These are phyloP conservation scores for Pseudocohnilembus persalinus DNA, from an alignment of 169 alveolate genomes.

Conservation along the genomic window DNA sequence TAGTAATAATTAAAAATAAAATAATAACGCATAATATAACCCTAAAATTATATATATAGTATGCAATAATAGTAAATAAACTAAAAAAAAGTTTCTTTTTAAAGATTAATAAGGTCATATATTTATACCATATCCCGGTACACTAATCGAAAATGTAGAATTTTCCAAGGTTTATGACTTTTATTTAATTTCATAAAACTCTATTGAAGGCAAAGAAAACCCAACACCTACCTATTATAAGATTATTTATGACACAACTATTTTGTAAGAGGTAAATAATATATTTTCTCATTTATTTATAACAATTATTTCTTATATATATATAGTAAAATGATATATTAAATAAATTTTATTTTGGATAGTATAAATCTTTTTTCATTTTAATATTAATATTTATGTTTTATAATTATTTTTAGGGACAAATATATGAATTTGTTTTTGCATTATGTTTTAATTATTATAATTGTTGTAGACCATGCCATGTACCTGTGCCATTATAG, in stretches of 20 bases:
- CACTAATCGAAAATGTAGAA: not conserved
- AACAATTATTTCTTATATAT: no score
- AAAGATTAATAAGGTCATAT: not conserved
- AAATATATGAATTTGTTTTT: not conserved
- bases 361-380: no score
- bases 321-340: no score
- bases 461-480: not conserved
- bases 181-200: not conserved
- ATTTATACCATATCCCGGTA: not conserved
- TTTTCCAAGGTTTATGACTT: not conserved
- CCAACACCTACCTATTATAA: not conserved
- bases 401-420: not conserved
- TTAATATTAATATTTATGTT: no score
- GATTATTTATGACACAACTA: not conserved
- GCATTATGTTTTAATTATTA: not conserved
- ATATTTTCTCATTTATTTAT: no score
- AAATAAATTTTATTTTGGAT: no score
- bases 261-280: not conserved
- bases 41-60: not conserved
- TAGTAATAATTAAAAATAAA: no score
- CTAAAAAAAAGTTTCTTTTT: no score
- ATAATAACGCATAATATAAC: not conserved
- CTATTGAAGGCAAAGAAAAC: not conserved
- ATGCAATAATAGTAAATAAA: not conserved
- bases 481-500: not conserved